Evolutionary conservation across 2,329 filamentous ascomycete species (phyloP).

Genomic region (Huntiella moniliformis): DNA sequence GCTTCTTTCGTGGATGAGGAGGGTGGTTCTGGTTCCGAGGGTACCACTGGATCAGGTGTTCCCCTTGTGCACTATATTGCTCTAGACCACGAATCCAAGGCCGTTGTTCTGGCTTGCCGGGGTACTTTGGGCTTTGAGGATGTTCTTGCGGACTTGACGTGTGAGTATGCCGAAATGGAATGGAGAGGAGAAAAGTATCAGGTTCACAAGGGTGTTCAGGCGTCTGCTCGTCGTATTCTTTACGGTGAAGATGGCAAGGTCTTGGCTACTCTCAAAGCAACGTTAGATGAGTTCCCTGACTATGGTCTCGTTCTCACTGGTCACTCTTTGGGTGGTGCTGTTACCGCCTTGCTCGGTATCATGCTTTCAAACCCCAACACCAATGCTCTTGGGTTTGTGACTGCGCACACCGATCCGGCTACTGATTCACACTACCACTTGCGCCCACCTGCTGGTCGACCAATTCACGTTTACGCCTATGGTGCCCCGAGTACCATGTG

Average conservation of each 20-base stretch:
- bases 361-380: slow-evolving; percentile 48
- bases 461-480: slow-evolving; percentile 65
- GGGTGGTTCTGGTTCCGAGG: slow-evolving; percentile 45
- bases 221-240: slow-evolving; percentile 47
- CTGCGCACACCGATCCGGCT: slow-evolving; percentile 26
- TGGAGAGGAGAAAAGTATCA: slow-evolving; percentile 48
- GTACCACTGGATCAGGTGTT: slow-evolving; percentile 40
- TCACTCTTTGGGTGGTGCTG: slow-evolving; percentile 50
- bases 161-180: slow-evolving; percentile 47
- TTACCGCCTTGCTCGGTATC: slow-evolving; percentile 50
- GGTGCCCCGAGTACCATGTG: slow-evolving; percentile 58
- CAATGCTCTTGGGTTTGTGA: slow-evolving; percentile 38
- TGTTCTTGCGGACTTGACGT: slow-evolving; percentile 54
- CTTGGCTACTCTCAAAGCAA: slow-evolving; percentile 44
- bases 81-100: slow-evolving; percentile 51
- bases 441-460: slow-evolving; percentile 39
- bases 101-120: slow-evolving; percentile 53
- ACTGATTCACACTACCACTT: slow-evolving; percentile 11
- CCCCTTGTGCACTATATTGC: slow-evolving; percentile 58
- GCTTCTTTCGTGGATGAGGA: slow-evolving; percentile 54
- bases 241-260: slow-evolving; percentile 50
- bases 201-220: slow-evolving; percentile 58
- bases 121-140: slow-evolving; percentile 59
- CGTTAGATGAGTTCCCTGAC: slow-evolving; percentile 45
- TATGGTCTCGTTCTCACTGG: slow-evolving; percentile 54